These are phyloP conservation scores for Sclerotinia borealis DNA, from an alignment of 2,329 filamentous ascomycete genomes.

Conservation along the genomic window DNA sequence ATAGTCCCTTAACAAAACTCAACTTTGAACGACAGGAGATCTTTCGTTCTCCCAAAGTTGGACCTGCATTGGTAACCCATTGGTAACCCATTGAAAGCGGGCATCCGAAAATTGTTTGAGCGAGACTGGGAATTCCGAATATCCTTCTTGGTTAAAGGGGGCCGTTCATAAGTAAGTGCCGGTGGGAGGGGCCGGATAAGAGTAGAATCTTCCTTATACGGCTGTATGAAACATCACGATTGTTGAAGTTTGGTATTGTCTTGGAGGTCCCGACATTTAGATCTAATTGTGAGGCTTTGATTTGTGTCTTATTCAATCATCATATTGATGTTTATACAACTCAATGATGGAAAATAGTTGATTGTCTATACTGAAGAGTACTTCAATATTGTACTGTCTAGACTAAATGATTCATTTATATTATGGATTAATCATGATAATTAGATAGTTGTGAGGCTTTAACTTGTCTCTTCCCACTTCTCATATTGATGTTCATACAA, in stretches of 20 bases:
- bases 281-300: too few species aligned
- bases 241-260: background rate
- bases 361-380: too few species aligned
- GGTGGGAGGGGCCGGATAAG: background rate
- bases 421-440: too few species aligned
- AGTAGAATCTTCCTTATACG: background rate
- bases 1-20: background rate
- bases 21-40: background rate
- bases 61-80: background rate
- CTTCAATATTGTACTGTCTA: too few species aligned
- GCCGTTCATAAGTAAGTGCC: too few species aligned
- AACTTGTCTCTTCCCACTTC: too few species aligned
- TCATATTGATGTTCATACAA: background rate
- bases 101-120: background rate
- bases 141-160: background rate
- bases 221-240: background rate
- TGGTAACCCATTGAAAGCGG: background rate
- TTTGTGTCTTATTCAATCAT: too few species aligned
- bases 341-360: background rate
- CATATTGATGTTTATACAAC: background rate
- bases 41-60: background rate
- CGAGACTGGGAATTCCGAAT: background rate
- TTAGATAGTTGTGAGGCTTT: too few species aligned
- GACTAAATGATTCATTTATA: background rate
- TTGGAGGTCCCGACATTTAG: background rate